Base-by-base conservation (phyloP, 2,329 filamentous ascomycete species). In the Teratosphaeria epicoccoides region DNA sequence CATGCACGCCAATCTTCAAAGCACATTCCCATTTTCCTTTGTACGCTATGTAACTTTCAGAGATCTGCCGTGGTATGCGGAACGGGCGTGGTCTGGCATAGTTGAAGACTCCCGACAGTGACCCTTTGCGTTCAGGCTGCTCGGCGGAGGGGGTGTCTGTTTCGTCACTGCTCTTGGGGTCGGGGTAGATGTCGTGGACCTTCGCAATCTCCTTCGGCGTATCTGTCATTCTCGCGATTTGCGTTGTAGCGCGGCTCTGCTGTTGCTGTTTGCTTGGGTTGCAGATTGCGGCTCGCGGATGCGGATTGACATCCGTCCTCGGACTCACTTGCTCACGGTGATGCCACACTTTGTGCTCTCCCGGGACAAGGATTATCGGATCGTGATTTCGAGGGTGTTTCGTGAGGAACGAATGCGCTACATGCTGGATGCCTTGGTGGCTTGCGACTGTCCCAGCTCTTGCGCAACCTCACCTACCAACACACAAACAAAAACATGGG, bases 81-180 rank as follows among this genome's bases (percentile, higher is more conserved):
- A 56, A 61, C 7, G 65, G 66, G 49, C 66, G 63, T 33, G 57
- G 55, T 46, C 67, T 59, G n/a, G 66, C 67, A 50, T 61, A 54
- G 44, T 68, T 67, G 58, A 59, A 47, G n/a, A 55, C 49, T 49
- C 60, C 58, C 5, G 55, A 52, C 22, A 62, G 57, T 43, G 55
- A 57, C 29, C 17, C 33, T 26, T 49, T 48, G 11, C 48, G 29
- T 22, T 49, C 45, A 33, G 51, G 46, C 24, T 22, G 22, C 26
- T 53, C 20, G 1, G 46, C 46, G 12, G 46, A 26, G 6, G 47
- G 52, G 43, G 46, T 54, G 26, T 48, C 50, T 7, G 33, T 17
- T 40, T 40, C 33, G 33, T 49, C 20, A 17, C 37, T 46, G 52
- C 6, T 40, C 24, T 33, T 33, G 11, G 45, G 43, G 17, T 61